These are phyloP conservation scores for Tylopilus balloui DNA, from an alignment of 768 basidiomycete genomes.

Conservation along the genomic window DNA sequence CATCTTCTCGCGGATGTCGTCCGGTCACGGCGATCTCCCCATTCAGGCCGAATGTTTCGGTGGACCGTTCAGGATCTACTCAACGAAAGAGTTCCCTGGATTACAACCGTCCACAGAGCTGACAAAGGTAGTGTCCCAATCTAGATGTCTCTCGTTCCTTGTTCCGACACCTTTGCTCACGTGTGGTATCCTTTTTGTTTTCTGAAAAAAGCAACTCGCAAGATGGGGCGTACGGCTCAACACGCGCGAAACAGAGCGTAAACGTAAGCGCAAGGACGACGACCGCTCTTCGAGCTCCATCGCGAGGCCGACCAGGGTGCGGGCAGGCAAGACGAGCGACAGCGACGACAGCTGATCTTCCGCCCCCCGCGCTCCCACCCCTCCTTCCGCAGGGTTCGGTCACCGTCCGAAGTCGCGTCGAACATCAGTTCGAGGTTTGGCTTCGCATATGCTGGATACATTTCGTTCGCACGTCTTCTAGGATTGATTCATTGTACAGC, in stretches of 20 bases:
- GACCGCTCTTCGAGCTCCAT: constrained; percentile 5
- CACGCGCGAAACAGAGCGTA: constrained; percentile 35
- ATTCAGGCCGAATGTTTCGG: constrained; percentile 65
- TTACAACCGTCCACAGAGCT: constrained; percentile 63
- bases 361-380: not conserved
- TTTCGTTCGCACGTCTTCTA: constrained; percentile 3
- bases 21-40: constrained; percentile 31
- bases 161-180: no score
- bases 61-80: constrained; percentile 63
- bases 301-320: constrained; percentile 1
- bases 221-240: constrained; percentile 34
- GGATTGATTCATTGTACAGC: constrained; percentile 14
- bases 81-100: constrained; percentile 73
- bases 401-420: not conserved
- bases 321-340: constrained; percentile 16
- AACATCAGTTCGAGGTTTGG: constrained; percentile 1
- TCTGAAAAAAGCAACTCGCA: constrained; percentile 33
- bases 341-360: constrained; percentile 24
- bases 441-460: constrained; percentile 5
- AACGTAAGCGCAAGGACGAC: constrained; percentile 31
- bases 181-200: no score
- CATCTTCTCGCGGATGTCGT: constrained; percentile 40
- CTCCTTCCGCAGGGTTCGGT: not conserved
- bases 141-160: no score
- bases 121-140: constrained; percentile 40